Evolutionary conservation across 2,329 filamentous ascomycete genomes (phyloP).

Genomic region (Fusarium veterinarium): DNA sequence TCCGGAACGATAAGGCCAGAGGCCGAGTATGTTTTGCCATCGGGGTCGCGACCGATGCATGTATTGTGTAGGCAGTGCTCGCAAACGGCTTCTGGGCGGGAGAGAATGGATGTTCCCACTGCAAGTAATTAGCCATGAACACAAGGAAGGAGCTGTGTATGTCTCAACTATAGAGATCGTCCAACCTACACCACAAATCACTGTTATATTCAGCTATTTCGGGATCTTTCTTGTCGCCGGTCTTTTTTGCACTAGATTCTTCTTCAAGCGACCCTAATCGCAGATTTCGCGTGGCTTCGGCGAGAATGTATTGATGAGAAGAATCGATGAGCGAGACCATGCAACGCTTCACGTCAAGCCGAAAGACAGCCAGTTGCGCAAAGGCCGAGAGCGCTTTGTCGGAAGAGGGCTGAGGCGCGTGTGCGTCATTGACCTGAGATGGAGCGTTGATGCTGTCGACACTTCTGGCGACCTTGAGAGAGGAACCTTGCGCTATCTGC

Average conservation of each 20-base stretch:
- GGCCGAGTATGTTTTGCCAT: constrained; percentile 44
- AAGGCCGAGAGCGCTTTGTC: constrained; percentile 58
- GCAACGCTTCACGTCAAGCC: constrained; percentile 58
- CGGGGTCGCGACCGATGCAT: constrained; percentile 40
- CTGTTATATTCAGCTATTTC: constrained; percentile 26
- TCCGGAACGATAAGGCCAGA: constrained; percentile 47
- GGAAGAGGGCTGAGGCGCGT: constrained; percentile 47
- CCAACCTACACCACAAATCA: constrained; percentile 51
- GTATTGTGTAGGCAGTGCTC: constrained; percentile 43
- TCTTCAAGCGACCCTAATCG: constrained; percentile 51
- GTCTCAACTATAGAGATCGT: not conserved
- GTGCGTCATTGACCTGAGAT: constrained; percentile 41
- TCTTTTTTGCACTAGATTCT: not conserved
- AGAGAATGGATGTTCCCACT: constrained; percentile 46
- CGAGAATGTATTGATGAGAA: constrained; percentile 61
- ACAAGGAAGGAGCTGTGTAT: not conserved
- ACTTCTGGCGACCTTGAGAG: constrained; percentile 47
- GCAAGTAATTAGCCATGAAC: not conserved
- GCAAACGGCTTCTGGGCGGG: constrained; percentile 50
- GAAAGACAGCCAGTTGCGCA: constrained; percentile 62
- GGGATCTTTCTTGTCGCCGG: not conserved
- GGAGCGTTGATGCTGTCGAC: constrained; percentile 48
- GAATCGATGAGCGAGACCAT: constrained; percentile 62
- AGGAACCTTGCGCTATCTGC: constrained; percentile 48
- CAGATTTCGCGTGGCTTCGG: constrained; percentile 61